These are phyloP conservation scores for Aspergillus bombycis DNA, from an alignment of 2,329 filamentous ascomycete species.

Conservation along the genomic window DNA sequence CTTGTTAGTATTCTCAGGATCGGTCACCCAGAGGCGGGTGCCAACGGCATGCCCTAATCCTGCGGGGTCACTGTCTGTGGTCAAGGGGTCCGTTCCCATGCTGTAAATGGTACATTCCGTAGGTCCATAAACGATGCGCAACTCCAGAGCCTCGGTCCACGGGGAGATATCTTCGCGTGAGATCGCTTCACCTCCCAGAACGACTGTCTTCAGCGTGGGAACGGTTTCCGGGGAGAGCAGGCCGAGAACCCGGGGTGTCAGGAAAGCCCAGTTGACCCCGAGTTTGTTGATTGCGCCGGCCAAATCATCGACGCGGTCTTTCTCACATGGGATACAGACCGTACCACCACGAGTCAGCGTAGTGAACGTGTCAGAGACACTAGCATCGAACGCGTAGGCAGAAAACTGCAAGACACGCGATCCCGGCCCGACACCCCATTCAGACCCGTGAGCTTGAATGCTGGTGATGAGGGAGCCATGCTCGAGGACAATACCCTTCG, in stretches of 20 bases:
- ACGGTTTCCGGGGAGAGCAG: neutral
- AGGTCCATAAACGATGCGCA: constrained; percentile 7
- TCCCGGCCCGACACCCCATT: neutral
- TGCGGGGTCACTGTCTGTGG: neutral
- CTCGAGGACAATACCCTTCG: constrained; percentile 6
- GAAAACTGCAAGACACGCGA: constrained; percentile 10
- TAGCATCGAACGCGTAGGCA: constrained; percentile 2
- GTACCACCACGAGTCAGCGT: constrained; percentile 2
- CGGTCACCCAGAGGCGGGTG: constrained; percentile 6
- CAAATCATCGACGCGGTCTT: constrained; percentile 1
- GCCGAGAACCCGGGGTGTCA: constrained; percentile 5
- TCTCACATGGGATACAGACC: constrained; percentile 1
- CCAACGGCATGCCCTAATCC: constrained; percentile 6
- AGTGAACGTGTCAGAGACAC: constrained; percentile 2
- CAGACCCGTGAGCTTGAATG: neutral
- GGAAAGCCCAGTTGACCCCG: constrained; percentile 1
- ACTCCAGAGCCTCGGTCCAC: neutral
- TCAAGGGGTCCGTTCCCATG: neutral
- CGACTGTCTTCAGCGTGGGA: constrained; percentile 1
- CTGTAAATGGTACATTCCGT: constrained; percentile 7
- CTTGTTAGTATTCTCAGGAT: neutral
- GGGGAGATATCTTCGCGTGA: neutral
- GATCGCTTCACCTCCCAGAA: constrained; percentile 3
- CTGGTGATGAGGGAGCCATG: neutral
- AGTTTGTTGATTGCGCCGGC: neutral